Conservation (phyloP, 306 rosid genomes). For the Begonia masoniana region DNA sequence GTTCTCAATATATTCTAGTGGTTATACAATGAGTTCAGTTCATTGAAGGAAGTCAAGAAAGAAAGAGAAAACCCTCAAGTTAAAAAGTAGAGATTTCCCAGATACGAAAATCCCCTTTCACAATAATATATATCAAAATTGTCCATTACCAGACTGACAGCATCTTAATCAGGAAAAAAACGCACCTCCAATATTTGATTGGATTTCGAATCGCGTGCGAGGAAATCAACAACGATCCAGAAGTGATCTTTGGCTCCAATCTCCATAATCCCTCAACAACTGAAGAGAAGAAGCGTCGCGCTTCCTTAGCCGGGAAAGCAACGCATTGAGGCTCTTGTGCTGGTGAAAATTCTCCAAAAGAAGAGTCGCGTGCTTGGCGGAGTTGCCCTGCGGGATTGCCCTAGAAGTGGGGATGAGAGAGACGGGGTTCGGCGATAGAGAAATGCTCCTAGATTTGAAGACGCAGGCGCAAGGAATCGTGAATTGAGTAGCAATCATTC, state of each 20-base stretch:
- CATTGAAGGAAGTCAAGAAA: not conserved
- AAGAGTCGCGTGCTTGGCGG: constrained; percentile 34
- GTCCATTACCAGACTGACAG: too few species aligned
- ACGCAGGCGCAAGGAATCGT: not conserved
- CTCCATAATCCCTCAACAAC: constrained; percentile 37
- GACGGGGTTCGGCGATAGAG: not conserved
- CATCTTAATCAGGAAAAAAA: not conserved
- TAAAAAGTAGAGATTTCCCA: too few species aligned
- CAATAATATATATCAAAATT: too few species aligned
- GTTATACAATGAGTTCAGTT: not conserved
- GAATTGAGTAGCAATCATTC: too few species aligned
- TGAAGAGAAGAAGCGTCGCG: constrained; percentile 23
- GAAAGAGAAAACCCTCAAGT: not conserved
- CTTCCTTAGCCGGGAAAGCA: constrained; percentile 26
- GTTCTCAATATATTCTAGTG: too few species aligned
- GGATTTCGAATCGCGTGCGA: constrained; percentile 32
- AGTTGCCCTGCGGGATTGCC: constrained; percentile 11
- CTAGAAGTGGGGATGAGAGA: constrained; percentile 7
- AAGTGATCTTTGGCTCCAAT: constrained; percentile 49
- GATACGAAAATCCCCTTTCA: too few species aligned
- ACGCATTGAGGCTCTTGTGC: constrained; percentile 25
- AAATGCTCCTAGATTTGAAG: constrained; percentile 6
- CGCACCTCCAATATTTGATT: constrained; percentile 39
- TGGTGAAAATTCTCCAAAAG: constrained; percentile 38
- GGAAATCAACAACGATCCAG: constrained; percentile 57